Evolutionary conservation across 139 green algal genomes (phyloP), one percentile per base, ranked within the genome.

Genomic region (Coelastrella sp.): DNA sequence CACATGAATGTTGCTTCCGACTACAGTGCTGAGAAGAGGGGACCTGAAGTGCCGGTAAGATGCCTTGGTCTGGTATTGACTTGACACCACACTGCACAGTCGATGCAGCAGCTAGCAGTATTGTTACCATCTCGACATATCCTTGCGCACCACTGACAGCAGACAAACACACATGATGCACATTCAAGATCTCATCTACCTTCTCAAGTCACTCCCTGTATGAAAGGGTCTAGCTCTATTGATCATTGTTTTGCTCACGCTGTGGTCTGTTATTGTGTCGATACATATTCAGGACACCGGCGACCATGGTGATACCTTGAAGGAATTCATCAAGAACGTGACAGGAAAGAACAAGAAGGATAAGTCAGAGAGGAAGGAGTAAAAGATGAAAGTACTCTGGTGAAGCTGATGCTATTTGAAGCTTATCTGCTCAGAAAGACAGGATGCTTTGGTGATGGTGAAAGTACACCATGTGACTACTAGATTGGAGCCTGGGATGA

Each of bases 281-380:
- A 23, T 0, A 19, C 6, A 6, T 30, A 21, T 43, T 9, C 66
- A 74, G 66, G 66, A 74, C 32, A 50, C 66, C 5, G 17, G 34
- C 4, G 9, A 23, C 34, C 34, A 74, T 30, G 34, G 35, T 74
- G 66, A 74, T 4, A 74, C 34, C 35, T 35, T 74, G 66, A 74
- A 74, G 66, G 66, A 74, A 35, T 17, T 74, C 13, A 50, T 50
- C 27, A 35, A 74, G 17, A 74, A 48, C 17, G 15, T 74, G 34
- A 45, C 35, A 25, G 66, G 66, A 3, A 74, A 74, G 66, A 74
- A 50, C 21, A 38, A 74, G 30, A 74, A 50, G 34, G 7, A 74
- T 25, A 7, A 50, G 11, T 17, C 48, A 13, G 17, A 74, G 13
- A 40, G 66, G 27, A 74, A 21, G 27, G 1, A 71, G 27, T 71